These are phyloP conservation scores for Bassia scoparia DNA, from an alignment of 148 eudicot species.

Conservation along the genomic window DNA sequence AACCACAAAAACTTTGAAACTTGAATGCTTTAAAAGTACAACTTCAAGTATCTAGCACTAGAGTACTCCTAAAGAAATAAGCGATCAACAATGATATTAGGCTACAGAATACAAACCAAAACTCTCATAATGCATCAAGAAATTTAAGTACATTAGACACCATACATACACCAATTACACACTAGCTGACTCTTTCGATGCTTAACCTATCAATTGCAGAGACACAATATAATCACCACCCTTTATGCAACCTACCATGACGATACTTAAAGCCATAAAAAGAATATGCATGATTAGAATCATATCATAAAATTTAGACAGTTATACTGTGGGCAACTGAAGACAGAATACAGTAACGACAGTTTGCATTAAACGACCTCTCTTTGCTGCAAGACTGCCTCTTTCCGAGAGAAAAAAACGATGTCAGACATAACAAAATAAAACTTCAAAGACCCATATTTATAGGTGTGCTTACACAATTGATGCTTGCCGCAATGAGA, in stretches of 20 bases:
- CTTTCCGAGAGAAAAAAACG: conserved; percentile 53
- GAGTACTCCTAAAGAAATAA: background rate
- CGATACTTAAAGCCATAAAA: background rate
- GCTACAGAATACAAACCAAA: too few relatives aligned
- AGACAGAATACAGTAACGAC: background rate
- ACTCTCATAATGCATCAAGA: background rate
- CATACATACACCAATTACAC: too few relatives aligned
- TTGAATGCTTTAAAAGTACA: background rate
- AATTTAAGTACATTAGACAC: too few relatives aligned
- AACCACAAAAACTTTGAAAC: too few relatives aligned
- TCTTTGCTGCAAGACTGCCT: conserved; percentile 83
- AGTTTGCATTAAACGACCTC: conserved; percentile 51
- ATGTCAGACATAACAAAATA: conserved; percentile 23
- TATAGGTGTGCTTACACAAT: conserved; percentile 10
- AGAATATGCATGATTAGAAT: background rate
- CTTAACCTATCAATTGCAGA: background rate
- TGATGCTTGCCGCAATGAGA: conserved; percentile 66
- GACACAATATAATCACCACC: background rate
- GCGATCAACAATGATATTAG: background rate
- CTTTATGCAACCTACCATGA: background rate
- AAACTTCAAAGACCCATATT: conserved; percentile 10
- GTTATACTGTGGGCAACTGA: background rate
- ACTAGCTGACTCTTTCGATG: too few relatives aligned
- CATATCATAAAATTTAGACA: background rate
- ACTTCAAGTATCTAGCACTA: background rate